A percentile compares a stretch with the other conserved stretches of the same genome.
Evolutionary conservation across 2,329 filamentous ascomycete genomes (phyloP).

Genomic region (Trichoderma simmonsii): DNA sequence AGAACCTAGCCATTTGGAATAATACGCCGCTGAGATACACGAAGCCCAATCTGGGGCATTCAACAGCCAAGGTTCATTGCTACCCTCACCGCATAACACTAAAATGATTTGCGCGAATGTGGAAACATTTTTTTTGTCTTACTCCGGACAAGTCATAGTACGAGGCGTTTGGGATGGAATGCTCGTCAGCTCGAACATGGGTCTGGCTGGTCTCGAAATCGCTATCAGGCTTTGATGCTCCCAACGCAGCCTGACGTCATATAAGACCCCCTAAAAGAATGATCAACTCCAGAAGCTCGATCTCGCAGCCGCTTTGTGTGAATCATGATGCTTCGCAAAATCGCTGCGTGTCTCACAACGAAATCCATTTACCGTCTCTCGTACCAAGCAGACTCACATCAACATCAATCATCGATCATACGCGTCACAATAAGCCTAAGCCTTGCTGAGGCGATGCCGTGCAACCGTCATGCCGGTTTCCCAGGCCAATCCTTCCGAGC

Average conservation of each 20-base stretch:
- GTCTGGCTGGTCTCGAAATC: neutral
- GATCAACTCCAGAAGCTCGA: neutral
- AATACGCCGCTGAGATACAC: neutral
- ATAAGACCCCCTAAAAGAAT: neutral
- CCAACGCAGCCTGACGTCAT: constrained; percentile 18
- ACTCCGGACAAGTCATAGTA: neutral
- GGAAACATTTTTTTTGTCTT: neutral
- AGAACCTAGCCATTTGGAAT: neutral
- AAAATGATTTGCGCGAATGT: neutral
- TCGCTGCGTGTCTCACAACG: neutral
- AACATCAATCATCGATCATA: neutral
- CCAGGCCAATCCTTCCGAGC: neutral
- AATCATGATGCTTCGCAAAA: constrained; percentile 7
- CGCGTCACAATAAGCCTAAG: neutral
- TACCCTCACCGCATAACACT: neutral
- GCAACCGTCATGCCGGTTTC: neutral
- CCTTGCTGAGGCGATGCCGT: neutral
- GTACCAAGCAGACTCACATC: neutral
- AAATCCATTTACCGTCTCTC: neutral
- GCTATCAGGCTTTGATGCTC: neutral
- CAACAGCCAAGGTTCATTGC: neutral
- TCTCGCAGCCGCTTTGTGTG: neutral
- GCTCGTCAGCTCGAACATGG: neutral
- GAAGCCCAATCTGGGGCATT: neutral
- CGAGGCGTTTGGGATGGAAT: neutral